These are phyloP conservation scores for Agaricus blazei DNA, from an alignment of 768 basidiomycete species.

Conservation along the genomic window DNA sequence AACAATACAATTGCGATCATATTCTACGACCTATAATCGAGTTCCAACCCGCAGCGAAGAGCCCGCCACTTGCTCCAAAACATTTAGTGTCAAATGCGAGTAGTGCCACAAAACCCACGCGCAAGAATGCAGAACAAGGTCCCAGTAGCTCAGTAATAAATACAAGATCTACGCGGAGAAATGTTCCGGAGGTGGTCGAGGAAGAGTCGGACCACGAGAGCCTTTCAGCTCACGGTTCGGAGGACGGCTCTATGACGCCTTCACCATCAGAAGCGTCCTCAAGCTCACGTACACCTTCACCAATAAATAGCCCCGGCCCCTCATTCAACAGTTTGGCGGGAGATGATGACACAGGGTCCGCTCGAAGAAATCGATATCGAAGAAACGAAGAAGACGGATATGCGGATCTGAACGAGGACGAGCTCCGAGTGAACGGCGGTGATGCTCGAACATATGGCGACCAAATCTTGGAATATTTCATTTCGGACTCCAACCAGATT, in stretches of 20 bases:
- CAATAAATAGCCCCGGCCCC: slow-evolving; percentile 57
- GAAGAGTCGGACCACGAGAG: slow-evolving; percentile 61
- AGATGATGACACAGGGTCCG: slow-evolving; percentile 30
- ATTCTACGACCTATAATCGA: slow-evolving; percentile 91
- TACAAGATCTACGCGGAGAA: slow-evolving; percentile 61
- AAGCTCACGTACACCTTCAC: slow-evolving; percentile 91
- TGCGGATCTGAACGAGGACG: slow-evolving; percentile 41
- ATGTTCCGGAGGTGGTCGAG: slow-evolving; percentile 38
- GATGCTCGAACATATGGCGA: slow-evolving; percentile 82
- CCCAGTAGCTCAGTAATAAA: slow-evolving; percentile 32
- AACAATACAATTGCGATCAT: slow-evolving; percentile 88
- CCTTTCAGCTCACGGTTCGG: slow-evolving; percentile 68
- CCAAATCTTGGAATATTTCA: slow-evolving; percentile 97
- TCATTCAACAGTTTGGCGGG: slow-evolving; percentile 38
- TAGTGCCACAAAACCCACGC: slow-evolving; percentile 33
- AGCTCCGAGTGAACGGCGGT: slow-evolving; percentile 39
- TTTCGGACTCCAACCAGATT: slow-evolving; percentile 91
- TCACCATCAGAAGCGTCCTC: slow-evolving; percentile 82
- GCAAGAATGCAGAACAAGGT: slow-evolving; percentile 36
- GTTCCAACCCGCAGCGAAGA: slow-evolving; percentile 84
- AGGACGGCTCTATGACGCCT: slow-evolving; percentile 87
- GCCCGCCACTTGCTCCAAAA: slow-evolving; percentile 94
- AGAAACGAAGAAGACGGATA: slow-evolving; percentile 41
- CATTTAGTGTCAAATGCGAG: slow-evolving; percentile 78
- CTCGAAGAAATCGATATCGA: slow-evolving; percentile 43